Evolutionary conservation across 352 stramenopile species (phyloP), one percentile per base, ranked within the genome.

Genomic region (Peronospora farinosa): DNA sequence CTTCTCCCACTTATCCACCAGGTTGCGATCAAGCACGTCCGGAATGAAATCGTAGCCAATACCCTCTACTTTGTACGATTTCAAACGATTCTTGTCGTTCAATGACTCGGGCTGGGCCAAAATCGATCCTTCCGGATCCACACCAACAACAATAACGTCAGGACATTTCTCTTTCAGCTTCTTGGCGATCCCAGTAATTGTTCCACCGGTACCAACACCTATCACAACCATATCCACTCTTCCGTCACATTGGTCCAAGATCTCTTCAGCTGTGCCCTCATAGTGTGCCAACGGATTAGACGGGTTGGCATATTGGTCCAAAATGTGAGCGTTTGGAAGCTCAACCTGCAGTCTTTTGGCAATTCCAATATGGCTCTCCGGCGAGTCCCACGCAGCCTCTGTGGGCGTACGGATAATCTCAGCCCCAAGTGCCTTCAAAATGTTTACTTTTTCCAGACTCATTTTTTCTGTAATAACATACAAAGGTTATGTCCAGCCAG

Each of bases 41-140:
- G 95, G 95, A 35, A 98, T 95, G 54, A 98, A 98, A 56, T 98
- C 95, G 67, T 98, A 98, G 35, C 95, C 92, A 51, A 98, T 98
- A 6, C 95, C 95, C 67, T 98, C 92, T 10, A 98, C 92, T 63
- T 89, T 77, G 71, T 97, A 97, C 12, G 83, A 45, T 40, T 84
- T 60, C 19, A 97, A 67, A 1, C 87, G 71, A 55, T 95, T 84
- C 45, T 87, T 76, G 65, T 98, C 90, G 68, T 98, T 98, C 40
- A 98, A 48, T 19, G 35, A 56, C 15, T 97, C 93, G 0, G 92
- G 93, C 32, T 88, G 49, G 15, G 95, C 93, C 32, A 98, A 65
- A 51, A 98, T 97, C 36, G 81, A 96, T 19, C 93, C 95, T 45
- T 96, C 72, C 11, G 88, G 88, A 40, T 97, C 88, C 17, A 96